Evolutionary conservation across 768 basidiomycete genomes (phyloP), one percentile per base, ranked within the genome.

Genomic region (Tubosaeta sp.): DNA sequence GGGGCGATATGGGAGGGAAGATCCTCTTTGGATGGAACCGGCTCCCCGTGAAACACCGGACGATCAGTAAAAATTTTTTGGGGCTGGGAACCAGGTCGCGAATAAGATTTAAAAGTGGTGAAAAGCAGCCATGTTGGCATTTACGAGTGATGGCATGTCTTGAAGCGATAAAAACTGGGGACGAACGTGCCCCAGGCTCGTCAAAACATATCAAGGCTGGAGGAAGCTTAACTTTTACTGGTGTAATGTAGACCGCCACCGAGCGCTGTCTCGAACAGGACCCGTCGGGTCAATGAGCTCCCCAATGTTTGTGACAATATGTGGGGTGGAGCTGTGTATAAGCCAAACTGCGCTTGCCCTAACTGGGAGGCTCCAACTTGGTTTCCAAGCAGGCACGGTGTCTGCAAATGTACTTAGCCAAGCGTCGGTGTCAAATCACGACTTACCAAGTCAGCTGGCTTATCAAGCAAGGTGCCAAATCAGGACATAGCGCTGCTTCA

Each of bases 381-480:
- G 25, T 4, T 27, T 8, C 25, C 8, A 6, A 27, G 27, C 27
- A 27, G 27, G 27, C 27, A 9, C 27, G 6, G 6, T 6, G 11
- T 31, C 30, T 13, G 12, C 30, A 11, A 31, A 31, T 11, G 30
- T 31, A 31, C 30, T 31, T 31, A 31, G 30, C 30, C 30, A 31
- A 31, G 30, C 30, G 30, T 31, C 13, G 5, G 44, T 49, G 46
- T 54, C 46, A 59, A 46, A 53, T 24, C 36, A 16, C 8, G 21
- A 42, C 39, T 38, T 57, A 57, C 50, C 46, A 59, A 57, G 58
- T 36, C 48, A 44, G 55, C 66, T 65, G 58, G 51, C 56, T 44
- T 49, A 53, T 64, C 63, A 64, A n/a, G n/a, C n/a, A n/a, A n/a
- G n/a, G 27, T 27, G 25, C 25, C 25, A 27, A 27, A 27, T 27